Base-by-base conservation (phyloP, 2,329 filamentous ascomycete species). In the Fonsecaea monophora region DNA sequence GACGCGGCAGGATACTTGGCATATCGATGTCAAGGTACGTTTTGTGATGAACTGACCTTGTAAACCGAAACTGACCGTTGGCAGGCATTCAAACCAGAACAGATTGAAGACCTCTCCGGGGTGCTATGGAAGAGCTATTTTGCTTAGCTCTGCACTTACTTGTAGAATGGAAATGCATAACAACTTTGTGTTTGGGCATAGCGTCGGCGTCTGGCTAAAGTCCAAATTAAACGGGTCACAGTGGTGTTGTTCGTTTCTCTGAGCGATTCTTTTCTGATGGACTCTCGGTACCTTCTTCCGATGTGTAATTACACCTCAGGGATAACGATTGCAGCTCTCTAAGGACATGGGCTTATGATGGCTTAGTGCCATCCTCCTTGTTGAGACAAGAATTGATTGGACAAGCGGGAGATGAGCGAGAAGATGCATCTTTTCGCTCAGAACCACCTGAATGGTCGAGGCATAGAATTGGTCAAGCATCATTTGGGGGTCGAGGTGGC, bases 61-160 rank as follows among this genome's bases (percentile, higher is more conserved):
- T 67, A 21, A 62, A 64, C 73, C 75, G 15, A 72, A 76, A 10
- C 32, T 69, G 3, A 55, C 62, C 69, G 64, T 65, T 59, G 18
- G 8, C 87, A 92, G 88, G 87, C 86, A 67, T 99, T 99, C 77
- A 93, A 93, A 32, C 82, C 90, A 35, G 95, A 98, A 73, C 94
- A 99, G 76, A 83, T 99, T 10, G 95, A 98, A 78, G 94, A 98
- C 76, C 79, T 99, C 66, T 94, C 97, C 75, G 95, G 95, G 60
- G 96, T 99, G 56, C 83, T 99, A 60, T 99, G 95, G 95, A 99
- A 99, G 89, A 98, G 94, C 79, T 99, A 99, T 78, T 99, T 99
- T 82, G 96, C 94, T 48, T 97, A 68, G 53, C 25, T 38, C 42
- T 30, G 53, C 38, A 37, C 59, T 30, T 4, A 54, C 45, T 30